These are phyloP conservation scores for Phytophthora podocarpi DNA, from an alignment of 352 stramenopile species.

Conservation along the genomic window DNA sequence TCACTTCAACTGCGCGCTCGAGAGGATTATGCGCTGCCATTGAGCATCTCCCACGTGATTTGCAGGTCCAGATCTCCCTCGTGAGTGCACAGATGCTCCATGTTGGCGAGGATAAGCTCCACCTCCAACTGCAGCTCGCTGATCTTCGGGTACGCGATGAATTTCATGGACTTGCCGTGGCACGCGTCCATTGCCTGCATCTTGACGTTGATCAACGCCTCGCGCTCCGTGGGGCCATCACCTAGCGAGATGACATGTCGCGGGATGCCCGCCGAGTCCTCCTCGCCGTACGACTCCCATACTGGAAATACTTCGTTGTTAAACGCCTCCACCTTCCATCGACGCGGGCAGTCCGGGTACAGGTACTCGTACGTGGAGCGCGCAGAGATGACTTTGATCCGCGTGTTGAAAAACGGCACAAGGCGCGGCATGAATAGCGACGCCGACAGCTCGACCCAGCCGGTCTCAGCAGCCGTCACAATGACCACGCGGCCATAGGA, in stretches of 20 bases:
- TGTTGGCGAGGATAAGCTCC: conserved; percentile 79
- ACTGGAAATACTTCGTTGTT: conserved; percentile 85
- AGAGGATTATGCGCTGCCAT: conserved; percentile 43
- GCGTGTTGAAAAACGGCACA: conserved; percentile 73
- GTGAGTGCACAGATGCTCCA: conserved; percentile 82
- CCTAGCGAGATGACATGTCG: conserved; percentile 83
- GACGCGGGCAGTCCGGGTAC: conserved; percentile 81
- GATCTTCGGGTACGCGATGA: conserved; percentile 89
- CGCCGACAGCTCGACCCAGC: conserved; percentile 90
- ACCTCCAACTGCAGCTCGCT: conserved; percentile 79
- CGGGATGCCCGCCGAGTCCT: conserved; percentile 49
- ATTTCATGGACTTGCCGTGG: conserved; percentile 89
- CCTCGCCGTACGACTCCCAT: conserved; percentile 72
- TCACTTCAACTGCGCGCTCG: conserved; percentile 8
- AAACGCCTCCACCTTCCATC: conserved; percentile 92
- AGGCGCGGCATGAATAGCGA: conserved; percentile 89
- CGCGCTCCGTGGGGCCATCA: conserved; percentile 83
- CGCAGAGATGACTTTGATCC: conserved; percentile 91
- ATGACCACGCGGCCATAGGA: conserved; percentile 84
- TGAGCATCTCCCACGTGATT: conserved; percentile 89
- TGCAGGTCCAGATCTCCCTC: conserved; percentile 83
- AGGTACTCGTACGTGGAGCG: conserved; percentile 90
- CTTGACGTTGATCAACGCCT: conserved; percentile 87
- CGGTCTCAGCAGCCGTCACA: conserved; percentile 88
- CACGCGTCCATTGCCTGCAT: conserved; percentile 82